These are phyloP conservation scores for Trichoderma simmonsii DNA, from an alignment of 2,329 filamentous ascomycete genomes.

Conservation along the genomic window DNA sequence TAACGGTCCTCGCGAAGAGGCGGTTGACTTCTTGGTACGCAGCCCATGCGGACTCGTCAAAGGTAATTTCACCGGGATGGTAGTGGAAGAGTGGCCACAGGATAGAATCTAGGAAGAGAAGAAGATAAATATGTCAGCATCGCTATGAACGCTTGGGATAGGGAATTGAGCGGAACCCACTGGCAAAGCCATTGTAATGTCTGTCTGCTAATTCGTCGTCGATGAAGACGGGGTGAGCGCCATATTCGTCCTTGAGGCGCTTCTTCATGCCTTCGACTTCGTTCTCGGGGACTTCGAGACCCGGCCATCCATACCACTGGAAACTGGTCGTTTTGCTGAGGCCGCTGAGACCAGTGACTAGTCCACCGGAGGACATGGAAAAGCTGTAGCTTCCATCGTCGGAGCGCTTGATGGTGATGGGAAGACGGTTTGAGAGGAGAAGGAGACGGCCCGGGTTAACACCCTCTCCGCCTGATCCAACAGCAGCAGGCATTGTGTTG, in stretches of 20 bases:
- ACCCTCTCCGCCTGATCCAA: conserved; percentile 33
- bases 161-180: conserved; percentile 41
- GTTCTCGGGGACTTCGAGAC: conserved; percentile 81
- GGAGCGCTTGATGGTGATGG: conserved; percentile 92
- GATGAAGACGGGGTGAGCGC: conserved; percentile 87
- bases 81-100: conserved; percentile 99
- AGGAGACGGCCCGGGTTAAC: conserved; percentile 57
- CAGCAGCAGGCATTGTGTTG: conserved; percentile 33
- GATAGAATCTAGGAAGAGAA: conserved; percentile 68
- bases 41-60: conserved; percentile 91
- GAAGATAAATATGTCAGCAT: background rate
- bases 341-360: conserved; percentile 90
- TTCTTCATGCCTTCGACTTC: conserved; percentile 73
- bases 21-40: conserved; percentile 92
- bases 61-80: conserved; percentile 96
- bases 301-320: conserved; percentile 98
- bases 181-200: conserved; percentile 98
- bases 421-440: conserved; percentile 89
- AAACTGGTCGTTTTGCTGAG: conserved; percentile 90
- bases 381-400: conserved; percentile 91
- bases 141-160: background rate
- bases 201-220: conserved; percentile 89
- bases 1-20: conserved; percentile 84
- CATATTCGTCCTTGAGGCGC: conserved; percentile 80
- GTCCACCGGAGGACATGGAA: conserved; percentile 93